These are phyloP conservation scores for Hyaloscypha variabilis DNA, from an alignment of 495 filamentous ascomycete genomes.

Conservation along the genomic window DNA sequence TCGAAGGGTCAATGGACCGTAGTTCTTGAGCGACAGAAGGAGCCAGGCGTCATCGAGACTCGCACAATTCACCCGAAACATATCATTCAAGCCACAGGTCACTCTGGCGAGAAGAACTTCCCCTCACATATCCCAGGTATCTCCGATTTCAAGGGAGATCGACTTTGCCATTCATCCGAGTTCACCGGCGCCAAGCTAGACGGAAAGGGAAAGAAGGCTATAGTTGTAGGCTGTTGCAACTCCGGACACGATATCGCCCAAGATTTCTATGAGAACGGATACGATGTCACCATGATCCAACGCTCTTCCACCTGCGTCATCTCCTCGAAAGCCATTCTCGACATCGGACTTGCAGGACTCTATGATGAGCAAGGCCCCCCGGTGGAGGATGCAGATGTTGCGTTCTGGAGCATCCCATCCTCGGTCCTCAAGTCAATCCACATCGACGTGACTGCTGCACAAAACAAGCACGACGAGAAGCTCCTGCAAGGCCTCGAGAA, in stretches of 20 bases:
- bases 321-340: constrained; percentile 51
- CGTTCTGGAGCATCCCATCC: constrained; percentile 55
- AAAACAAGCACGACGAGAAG: constrained; percentile 52
- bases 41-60: constrained; percentile 25
- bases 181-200: constrained; percentile 59
- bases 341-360: constrained; percentile 40
- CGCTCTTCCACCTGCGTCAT: constrained; percentile 75
- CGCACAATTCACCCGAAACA: constrained; percentile 54
- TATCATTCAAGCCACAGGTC: constrained; percentile 66
- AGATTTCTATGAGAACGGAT: constrained; percentile 78
- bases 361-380: constrained; percentile 67
- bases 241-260: constrained; percentile 82
- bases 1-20: constrained; percentile 56
- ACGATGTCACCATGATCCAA: constrained; percentile 80
- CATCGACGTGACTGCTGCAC: constrained; percentile 49
- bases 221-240: constrained; percentile 80
- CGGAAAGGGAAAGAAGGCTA: constrained; percentile 61
- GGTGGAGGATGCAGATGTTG: constrained; percentile 65
- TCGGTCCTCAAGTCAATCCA: constrained; percentile 61
- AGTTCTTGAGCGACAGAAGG: constrained; percentile 46
- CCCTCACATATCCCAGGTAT: constrained; percentile 61
- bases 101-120: constrained; percentile 65
- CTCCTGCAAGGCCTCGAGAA: constrained; percentile 61
- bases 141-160: constrained; percentile 58
- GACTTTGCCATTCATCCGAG: constrained; percentile 72